Percentiles rank a stretch among this genome's conserved stretches.
phyloP scores from a whole-genome alignment of 192 early-diverging fungal species.

The Geosiphon pyriformis region DNA sequence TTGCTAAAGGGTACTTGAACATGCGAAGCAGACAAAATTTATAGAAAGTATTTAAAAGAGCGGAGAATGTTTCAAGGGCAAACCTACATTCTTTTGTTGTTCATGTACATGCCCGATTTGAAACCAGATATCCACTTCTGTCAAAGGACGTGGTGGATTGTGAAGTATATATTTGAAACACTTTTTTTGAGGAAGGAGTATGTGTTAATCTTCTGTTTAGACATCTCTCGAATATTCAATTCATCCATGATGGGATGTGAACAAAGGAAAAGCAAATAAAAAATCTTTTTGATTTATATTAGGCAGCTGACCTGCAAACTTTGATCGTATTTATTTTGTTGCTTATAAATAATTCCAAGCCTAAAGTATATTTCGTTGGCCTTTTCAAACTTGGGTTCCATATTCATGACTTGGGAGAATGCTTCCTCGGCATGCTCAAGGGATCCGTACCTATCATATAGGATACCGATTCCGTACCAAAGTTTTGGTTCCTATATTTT shows the following conservation, averaged over 20 bases:
- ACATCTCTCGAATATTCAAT: no score
- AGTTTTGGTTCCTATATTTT: slow-evolving; percentile 82
- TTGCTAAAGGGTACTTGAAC: slow-evolving; percentile 56
- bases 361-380: slow-evolving; percentile 97
- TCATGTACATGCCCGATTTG: slow-evolving; percentile 97
- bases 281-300: no score
- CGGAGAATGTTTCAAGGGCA: neutral
- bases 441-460: slow-evolving; percentile 96
- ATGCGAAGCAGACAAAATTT: slow-evolving; percentile 9
- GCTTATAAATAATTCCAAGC: slow-evolving; percentile 97
- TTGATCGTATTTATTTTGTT: slow-evolving; percentile 70
- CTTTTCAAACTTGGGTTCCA: slow-evolving; percentile 96
- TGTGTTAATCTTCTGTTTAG: no score
- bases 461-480: slow-evolving; percentile 98
- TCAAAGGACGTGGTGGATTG: slow-evolving; percentile 88
- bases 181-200: no score
- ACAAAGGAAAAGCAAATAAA: no score
- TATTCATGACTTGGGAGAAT: slow-evolving; percentile 86
- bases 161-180: slow-evolving; percentile 88
- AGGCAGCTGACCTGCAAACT: slow-evolving; percentile 62
- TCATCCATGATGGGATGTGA: no score
- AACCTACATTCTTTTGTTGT: slow-evolving; percentile 78
- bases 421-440: slow-evolving; percentile 97
- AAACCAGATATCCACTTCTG: slow-evolving; percentile 96
- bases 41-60: slow-evolving; percentile 9